A percentile compares a stretch with the other conserved stretches of the same genome.
Evolutionary conservation across 768 basidiomycete species (phyloP).

Genomic region (Russula sp.): DNA sequence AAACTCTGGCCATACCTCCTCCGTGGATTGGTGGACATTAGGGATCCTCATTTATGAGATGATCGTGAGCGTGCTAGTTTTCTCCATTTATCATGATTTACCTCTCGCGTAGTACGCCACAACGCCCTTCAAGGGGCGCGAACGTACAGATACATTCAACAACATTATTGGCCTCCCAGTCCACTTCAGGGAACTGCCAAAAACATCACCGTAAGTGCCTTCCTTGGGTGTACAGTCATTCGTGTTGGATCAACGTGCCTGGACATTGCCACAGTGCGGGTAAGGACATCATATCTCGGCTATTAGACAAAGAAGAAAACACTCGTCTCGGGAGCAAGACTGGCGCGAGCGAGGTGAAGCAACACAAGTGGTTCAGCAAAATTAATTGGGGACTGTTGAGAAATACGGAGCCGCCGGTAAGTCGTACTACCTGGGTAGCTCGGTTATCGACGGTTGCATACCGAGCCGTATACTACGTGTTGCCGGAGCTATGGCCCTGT

Average conservation of each 20-base stretch:
- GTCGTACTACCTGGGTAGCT: conserved; percentile 34
- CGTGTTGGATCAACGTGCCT: conserved; percentile 15
- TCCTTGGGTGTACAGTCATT: neutral
- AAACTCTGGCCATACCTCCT: conserved; percentile 93
- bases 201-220: conserved; percentile 48
- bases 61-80: conserved; percentile 69
- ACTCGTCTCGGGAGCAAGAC: conserved; percentile 85
- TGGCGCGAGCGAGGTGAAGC: conserved; percentile 97
- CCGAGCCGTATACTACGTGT: neutral
- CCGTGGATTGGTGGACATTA: conserved; percentile 99
- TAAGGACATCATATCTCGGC: conserved; percentile 81
- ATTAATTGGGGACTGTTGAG: conserved; percentile 96
- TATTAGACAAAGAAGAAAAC: conserved; percentile 90
- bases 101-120: conserved; percentile 74
- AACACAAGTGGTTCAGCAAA: conserved; percentile 96
- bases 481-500: neutral
- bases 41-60: conserved; percentile 99
- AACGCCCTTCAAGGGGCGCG: conserved; percentile 96
- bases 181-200: conserved; percentile 81
- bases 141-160: conserved; percentile 92
- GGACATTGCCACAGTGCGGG: conserved; percentile 54
- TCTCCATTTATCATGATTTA: conserved; percentile 26
- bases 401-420: conserved; percentile 88
- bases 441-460: conserved; percentile 1
- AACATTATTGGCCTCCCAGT: conserved; percentile 90